Base-by-base conservation (phyloP, 805 yeast genomes). In the Naumovozyma baii region DNA sequence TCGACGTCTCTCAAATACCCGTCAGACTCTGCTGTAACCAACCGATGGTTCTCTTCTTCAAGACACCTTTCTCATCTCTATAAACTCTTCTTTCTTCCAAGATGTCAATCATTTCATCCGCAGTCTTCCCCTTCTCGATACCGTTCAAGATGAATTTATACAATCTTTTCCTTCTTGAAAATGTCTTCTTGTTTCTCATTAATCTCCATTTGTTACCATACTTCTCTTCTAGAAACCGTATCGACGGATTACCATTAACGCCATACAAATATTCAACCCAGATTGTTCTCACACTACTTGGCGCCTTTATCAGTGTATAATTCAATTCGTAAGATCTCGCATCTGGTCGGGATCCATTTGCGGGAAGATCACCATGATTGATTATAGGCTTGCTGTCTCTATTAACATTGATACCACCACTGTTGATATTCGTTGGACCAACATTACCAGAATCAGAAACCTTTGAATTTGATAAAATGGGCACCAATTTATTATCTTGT, bases 131-230 rank as follows among this genome's bases (percentile, higher is more conserved):
- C 33, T 53, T 48, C 18, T 51, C 54, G 10, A 61, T 51, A 10
- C 66, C 66, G 26, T 51, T 55, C 26, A 58, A 31, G 18, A 61
- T 61, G 43, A 56, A 61, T 37, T 61, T 61, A 40, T 61, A 61
- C 2, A 61, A 44, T 31, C 64, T 50, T 40, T 62, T 62, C 32
- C 69, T 48, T 37, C 68, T 48, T 2, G 63, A 55, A 43, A 54
- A 64, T 9, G 58, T 62, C 51, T 55, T 64, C 31, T 55, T 56
- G 47, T 57, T 62, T 42, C 48, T 62, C 37, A 43, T 66, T 41
- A 47, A 52, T 46, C 72, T 52, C 73, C 73, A 68, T 28, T 62
- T 57, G 36, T 66, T 62, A 4, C 70, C 69, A 44, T 59, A 67
- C 32, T 56, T 57, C 19, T 61, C 61, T 39, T 68, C 71, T n/a